Evolutionary conservation across 2,329 filamentous ascomycete genomes (phyloP).

Genomic region (Colletotrichum coccodes): DNA sequence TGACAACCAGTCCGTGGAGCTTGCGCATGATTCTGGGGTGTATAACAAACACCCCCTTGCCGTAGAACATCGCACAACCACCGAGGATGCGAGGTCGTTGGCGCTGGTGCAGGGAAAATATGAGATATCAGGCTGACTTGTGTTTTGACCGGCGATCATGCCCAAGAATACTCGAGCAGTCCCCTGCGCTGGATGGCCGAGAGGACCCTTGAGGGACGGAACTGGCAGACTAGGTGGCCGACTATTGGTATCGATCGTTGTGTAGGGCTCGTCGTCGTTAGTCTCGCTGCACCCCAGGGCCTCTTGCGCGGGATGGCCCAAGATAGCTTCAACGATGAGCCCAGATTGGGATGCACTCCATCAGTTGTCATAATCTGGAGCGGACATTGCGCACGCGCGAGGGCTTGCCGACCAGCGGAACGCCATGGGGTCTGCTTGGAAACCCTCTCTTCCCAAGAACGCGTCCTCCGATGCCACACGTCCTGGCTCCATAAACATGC

Average conservation of each 20-base stretch:
- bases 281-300: constrained; percentile 21
- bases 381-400: constrained; percentile 16
- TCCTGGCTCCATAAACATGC: constrained; percentile 20
- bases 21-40: not conserved
- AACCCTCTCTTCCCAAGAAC: constrained; percentile 19
- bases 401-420: not conserved
- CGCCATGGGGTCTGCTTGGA: constrained; percentile 9
- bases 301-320: constrained; percentile 12
- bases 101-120: not conserved
- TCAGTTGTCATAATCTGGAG: constrained; percentile 10
- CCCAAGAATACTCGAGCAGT: not conserved
- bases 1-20: too few relatives aligned
- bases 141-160: not conserved
- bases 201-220: constrained; percentile 19
- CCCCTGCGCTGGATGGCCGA: not conserved
- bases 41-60: not conserved
- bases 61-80: not conserved
- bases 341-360: constrained; percentile 24
- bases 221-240: not conserved
- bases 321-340: constrained; percentile 5
- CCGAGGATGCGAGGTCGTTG: not conserved
- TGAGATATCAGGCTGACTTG: not conserved
- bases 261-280: constrained; percentile 16
- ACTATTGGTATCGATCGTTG: constrained; percentile 15
- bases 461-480: constrained; percentile 29